phyloP scores from a whole-genome alignment of 2,329 filamentous ascomycete genomes.

The Elsinoe batatas region DNA sequence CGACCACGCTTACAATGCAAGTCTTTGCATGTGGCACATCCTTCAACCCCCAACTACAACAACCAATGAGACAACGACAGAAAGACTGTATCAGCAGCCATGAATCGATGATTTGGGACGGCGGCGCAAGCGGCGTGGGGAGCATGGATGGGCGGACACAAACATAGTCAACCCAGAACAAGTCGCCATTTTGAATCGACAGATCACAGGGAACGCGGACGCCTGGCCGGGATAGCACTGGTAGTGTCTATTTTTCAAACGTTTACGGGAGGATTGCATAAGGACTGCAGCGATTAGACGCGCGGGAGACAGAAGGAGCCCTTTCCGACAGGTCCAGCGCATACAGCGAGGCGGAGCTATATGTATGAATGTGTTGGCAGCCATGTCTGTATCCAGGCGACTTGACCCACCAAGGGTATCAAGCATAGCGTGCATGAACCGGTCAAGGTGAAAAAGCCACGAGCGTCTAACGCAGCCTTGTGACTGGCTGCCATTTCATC shows the following conservation, averaged over 20 bases:
- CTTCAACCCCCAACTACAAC: not conserved
- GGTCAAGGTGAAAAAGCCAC: conserved; percentile 6
- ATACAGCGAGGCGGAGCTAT: not conserved
- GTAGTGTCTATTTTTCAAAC: not conserved
- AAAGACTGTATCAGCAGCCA: not conserved
- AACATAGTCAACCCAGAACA: not conserved
- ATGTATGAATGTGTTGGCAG: conserved; percentile 10
- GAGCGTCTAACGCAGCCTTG: not conserved
- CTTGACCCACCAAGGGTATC: not conserved
- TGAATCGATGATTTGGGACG: not conserved
- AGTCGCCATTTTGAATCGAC: not conserved
- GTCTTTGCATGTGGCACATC: not conserved
- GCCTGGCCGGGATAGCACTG: not conserved
- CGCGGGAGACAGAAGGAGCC: not conserved
- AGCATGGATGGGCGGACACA: not conserved
- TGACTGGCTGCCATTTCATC: not conserved
- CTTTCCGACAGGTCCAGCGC: not conserved
- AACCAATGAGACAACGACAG: not conserved
- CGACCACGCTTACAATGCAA: not conserved
- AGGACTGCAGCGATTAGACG: not conserved
- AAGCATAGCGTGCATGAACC: conserved; percentile 3
- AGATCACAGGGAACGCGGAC: conserved; percentile 2
- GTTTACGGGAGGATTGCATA: not conserved
- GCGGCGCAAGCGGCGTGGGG: not conserved
- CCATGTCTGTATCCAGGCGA: not conserved